Evolutionary conservation across 768 basidiomycete species (phyloP), one percentile per base, ranked within the genome.

Genomic region (Phanerochaete carnosa): DNA sequence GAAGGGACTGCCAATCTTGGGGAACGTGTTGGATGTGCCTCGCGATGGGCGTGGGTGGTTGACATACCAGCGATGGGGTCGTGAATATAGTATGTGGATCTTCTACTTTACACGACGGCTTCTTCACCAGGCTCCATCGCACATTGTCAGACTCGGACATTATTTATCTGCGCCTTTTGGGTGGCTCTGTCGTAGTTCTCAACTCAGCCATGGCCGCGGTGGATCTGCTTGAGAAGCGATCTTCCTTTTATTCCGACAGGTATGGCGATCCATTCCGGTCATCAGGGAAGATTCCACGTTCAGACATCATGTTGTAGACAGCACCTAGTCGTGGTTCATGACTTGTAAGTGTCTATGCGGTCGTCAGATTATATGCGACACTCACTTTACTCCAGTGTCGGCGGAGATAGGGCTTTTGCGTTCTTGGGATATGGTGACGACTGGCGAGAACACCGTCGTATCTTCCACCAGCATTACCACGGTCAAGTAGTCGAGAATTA

Each of bases 191-290:
- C 1, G 19, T 67, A 37, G 39, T 69, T 4, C n/a, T 69, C 5
- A 64, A 59, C 23, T 53, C 66, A 5, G 58, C 57, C 19, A 25
- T 58, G n/a, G 61, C 61, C 0, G 61, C 60, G 19, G 19, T 33
- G 12, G 68, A 69, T 19, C 55, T 69, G 3, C 32, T 69, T 3
- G 63, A 63, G 54, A 69, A 63, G 46, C 62, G 63, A 5, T 63
- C 62, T 2, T 45, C 60, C 12, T 55, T 59, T 15, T 69, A 66
- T 43, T 66, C 68, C 1, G 62, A 62, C 59, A 62, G 65, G 55
- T 56, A 23, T 3, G 52, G 9, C 52, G 25, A 50, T 6, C 39
- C 22, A n/a, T 25, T 15, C 12, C 47, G 28, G 23, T 15, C 7
- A 5, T 43, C 6, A 4, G 39, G 19, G 6, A 4, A 19, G 39